A percentile compares a stretch with the other conserved stretches of the same genome.
Conservation (phyloP, 2,329 filamentous ascomycete genomes). For the Aspergillus novoparasiticus region DNA sequence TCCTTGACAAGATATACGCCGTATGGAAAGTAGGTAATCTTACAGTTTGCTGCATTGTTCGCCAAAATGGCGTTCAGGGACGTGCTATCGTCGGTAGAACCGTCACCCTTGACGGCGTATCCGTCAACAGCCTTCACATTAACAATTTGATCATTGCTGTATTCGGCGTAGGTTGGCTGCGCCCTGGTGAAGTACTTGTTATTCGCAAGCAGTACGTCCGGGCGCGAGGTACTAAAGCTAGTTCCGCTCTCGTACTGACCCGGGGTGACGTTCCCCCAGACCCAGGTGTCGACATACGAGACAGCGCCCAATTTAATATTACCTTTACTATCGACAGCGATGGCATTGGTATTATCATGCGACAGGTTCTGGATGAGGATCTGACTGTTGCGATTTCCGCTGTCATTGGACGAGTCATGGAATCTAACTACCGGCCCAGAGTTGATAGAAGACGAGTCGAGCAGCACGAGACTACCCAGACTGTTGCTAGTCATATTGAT, state of each 20-base stretch:
- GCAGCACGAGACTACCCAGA: constrained; percentile 30
- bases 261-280: constrained; percentile 36
- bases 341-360: constrained; percentile 26
- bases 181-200: constrained; percentile 46
- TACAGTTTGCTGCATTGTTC: constrained; percentile 32
- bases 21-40: constrained; percentile 36
- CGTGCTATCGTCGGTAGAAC: constrained; percentile 42
- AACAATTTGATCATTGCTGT: constrained; percentile 44
- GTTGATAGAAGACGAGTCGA: constrained; percentile 31
- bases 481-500: constrained; percentile 31
- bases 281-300: constrained; percentile 32
- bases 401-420: constrained; percentile 33
- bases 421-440: constrained; percentile 29
- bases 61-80: constrained; percentile 39
- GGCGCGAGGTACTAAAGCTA: constrained; percentile 32
- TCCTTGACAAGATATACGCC: constrained; percentile 47
- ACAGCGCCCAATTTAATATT: constrained; percentile 20
- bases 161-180: constrained; percentile 50
- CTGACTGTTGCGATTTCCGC: constrained; percentile 28
- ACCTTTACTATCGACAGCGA: constrained; percentile 32
- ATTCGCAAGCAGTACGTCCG: constrained; percentile 34
- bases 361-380: constrained; percentile 31
- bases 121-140: constrained; percentile 50
- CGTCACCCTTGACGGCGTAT: constrained; percentile 47
- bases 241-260: constrained; percentile 34